Percentiles rank a stretch among this genome's conserved stretches.
These are phyloP conservation scores for Syzygium grande DNA, from an alignment of 345 rosid genomes.

Conservation along the genomic window DNA sequence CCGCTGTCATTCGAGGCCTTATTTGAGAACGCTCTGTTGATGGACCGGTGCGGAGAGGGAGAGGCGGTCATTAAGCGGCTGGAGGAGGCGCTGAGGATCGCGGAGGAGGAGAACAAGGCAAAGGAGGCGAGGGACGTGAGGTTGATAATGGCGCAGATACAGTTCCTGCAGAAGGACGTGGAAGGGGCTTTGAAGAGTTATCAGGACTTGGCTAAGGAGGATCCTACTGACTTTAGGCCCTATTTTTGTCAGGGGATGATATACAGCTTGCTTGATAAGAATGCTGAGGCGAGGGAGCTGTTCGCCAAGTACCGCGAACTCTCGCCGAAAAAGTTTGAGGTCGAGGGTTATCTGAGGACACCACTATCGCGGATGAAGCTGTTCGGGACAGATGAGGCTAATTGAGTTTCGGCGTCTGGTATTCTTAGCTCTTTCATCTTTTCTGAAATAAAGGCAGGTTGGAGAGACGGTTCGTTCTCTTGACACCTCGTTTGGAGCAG, in stretches of 20 bases:
- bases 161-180: constrained; percentile 77
- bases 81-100: constrained; percentile 57
- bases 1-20: constrained; percentile 86
- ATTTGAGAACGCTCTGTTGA: constrained; percentile 80
- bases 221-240: constrained; percentile 72
- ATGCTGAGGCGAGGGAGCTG: constrained; percentile 72
- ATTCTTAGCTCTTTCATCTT: not conserved
- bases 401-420: constrained; percentile 12
- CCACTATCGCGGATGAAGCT: constrained; percentile 66
- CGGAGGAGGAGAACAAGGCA: constrained; percentile 44
- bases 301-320: constrained; percentile 72
- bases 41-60: constrained; percentile 78
- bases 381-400: constrained; percentile 52
- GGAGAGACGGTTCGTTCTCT: not conserved
- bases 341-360: constrained; percentile 69
- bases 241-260: constrained; percentile 81
- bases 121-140: constrained; percentile 81
- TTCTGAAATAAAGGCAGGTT: not conserved
- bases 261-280: constrained; percentile 63
- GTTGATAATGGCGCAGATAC: constrained; percentile 77
- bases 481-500: not conserved
- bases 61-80: constrained; percentile 59
- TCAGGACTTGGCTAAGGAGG: constrained; percentile 55
- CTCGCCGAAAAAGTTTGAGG: constrained; percentile 67
- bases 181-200: constrained; percentile 76